Percentiles rank a stretch among this genome's conserved stretches.
These are phyloP conservation scores for Starmerella khaoyaiensis DNA, from an alignment of 805 yeast genomes.

Conservation along the genomic window DNA sequence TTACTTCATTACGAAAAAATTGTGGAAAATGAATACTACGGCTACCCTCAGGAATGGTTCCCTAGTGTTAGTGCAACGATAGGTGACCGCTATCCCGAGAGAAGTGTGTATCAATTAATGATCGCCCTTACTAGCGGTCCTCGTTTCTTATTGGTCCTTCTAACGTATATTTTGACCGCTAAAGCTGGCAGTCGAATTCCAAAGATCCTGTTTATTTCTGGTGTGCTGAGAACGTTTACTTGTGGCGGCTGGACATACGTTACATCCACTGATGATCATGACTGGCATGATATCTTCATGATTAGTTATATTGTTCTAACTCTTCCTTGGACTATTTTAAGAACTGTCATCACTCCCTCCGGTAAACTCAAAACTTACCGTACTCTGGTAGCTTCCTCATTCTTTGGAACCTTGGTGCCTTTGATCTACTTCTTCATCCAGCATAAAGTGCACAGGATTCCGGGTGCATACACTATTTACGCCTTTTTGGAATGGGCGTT, in stretches of 20 bases:
- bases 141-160: slow-evolving; percentile 52
- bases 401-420: slow-evolving; percentile 66
- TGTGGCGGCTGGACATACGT: slow-evolving; percentile 99
- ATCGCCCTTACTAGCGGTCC: slow-evolving; percentile 94
- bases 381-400: slow-evolving; percentile 40
- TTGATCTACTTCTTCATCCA: slow-evolving; percentile 79
- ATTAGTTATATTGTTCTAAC: slow-evolving; percentile 77
- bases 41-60: slow-evolving; percentile 97
- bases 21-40: slow-evolving; percentile 71
- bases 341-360: slow-evolving; percentile 39
- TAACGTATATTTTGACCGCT: slow-evolving; percentile 34
- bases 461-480: slow-evolving; percentile 94
- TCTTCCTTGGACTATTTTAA: slow-evolving; percentile 73
- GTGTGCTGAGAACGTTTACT: slow-evolving; percentile 79
- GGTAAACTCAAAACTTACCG: slow-evolving; percentile 37
- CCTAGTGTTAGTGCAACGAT: slow-evolving; percentile 95
- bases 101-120: slow-evolving; percentile 79
- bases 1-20: slow-evolving; percentile 75
- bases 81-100: slow-evolving; percentile 93
- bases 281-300: slow-evolving; percentile 93
- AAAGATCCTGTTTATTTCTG: slow-evolving; percentile 33
- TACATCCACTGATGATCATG: slow-evolving; percentile 94
- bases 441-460: slow-evolving; percentile 71
- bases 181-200: slow-evolving; percentile 30
- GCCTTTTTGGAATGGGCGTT: slow-evolving; percentile 93